Evolutionary conservation across 2,329 filamentous ascomycete genomes (phyloP), one percentile per base, ranked within the genome.

Genomic region (Colletotrichum scovillei): DNA sequence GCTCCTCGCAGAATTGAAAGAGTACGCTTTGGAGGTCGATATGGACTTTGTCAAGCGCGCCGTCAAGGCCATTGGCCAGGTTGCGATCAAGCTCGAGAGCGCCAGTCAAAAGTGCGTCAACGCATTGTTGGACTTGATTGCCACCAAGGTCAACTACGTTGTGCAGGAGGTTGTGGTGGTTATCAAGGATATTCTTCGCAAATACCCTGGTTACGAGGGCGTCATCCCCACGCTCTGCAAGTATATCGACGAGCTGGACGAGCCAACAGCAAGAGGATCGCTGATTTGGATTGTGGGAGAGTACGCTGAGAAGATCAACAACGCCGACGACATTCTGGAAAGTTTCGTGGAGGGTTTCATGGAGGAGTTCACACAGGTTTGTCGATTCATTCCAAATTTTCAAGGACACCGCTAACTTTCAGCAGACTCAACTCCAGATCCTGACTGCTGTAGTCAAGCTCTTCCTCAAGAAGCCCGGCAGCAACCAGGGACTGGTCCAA

Each of bases 271-370:
- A 7, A 89, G 97, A 79, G 95, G 94, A 3, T 93, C 96, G 26
- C 86, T 99, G 73, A 98, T 99, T 79, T 99, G 97, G 97, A 98
- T 99, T 77, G 96, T 99, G 6, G 97, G 97, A 77, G 97, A 99
- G 82, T 99, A 99, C 81, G 97, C 97, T 0, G 97, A 99, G 86
- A 99, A 99, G 88, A 99, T 99, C 80, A 97, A 91, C 85, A 98
- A 99, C 78, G 97, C 97, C n/a, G 95, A 95, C 76, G 95, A 98
- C 77, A 98, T 99, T 75, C 84, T 99, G 72, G 89, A 92, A 65
- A 92, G 93, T 22, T 99, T 99, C 80, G 96, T 98, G 14, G 97
- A 98, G 69, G 93, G 92, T 0, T 98, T 99, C 82, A 93, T 94
- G 82, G 97, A 98, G 81, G 97, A 99, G 82, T 98, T 98, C 80